Evolutionary conservation across 352 stramenopile species (phyloP), one percentile per base, ranked within the genome.

Genomic region (Achlya hypogyna): DNA sequence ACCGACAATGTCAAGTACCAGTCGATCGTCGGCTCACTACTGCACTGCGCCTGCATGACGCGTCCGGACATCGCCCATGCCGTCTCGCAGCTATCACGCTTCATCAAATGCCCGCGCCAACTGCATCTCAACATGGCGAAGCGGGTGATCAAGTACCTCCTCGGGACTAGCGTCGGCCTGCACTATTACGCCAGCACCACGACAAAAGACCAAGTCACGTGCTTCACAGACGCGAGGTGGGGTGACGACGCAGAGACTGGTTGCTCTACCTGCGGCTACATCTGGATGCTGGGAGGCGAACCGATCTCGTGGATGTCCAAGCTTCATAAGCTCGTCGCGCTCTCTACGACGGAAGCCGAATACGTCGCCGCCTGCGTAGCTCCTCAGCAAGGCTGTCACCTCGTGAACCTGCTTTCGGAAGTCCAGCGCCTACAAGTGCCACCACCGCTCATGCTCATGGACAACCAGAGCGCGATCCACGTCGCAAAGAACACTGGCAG

Each of bases 281-380:
- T 63, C 16, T 63, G 53, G 53, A 43, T 63, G 31, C 38, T 54
- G 12, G 53, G 16, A n/a, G 18, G 53, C 23, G 31, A 25, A 16
- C 38, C 38, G 1, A 63, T 63, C 31, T 63, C 53, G 14, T 63
- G 53, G 53, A 16, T 1, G 22, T 54, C 31, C 16, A 63, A 63
- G 38, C 53, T 63, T 0, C 53, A 63, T 23, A 25, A 16, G 49
- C 18, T 63, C 2, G 53, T 63, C 16, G 27, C 53, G 47, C n/a
- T 63, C 16, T 63, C 53, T 53, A 52, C 53, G 16, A 53, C 53
- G 16, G 53, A 63, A 53, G 53, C 38, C 14, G 53, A 63, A 53
- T 63, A 63, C 38, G 53, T 63, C 1, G 53, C 16, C 14, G 53
- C 31, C 0, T 63, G 53, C 49, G 16, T 63, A 52, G 27, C 16